Base-by-base conservation (phyloP, 1,139 yeast species). In the Pichia sp. region DNA sequence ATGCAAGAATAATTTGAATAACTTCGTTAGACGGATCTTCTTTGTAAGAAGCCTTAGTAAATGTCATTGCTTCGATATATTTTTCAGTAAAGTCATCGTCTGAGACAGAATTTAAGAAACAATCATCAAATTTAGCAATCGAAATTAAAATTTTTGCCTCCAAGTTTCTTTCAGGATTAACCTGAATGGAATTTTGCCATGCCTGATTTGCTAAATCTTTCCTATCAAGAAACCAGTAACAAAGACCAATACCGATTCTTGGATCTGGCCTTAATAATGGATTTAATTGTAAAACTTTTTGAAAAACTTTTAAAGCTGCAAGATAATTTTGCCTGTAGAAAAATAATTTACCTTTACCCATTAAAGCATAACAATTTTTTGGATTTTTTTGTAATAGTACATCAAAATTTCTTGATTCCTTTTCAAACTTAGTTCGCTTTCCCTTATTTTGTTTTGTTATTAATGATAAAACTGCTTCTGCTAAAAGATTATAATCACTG, bases 161-260 rank as follows among this genome's bases (percentile, higher is more conserved):
- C n/a, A 73, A 63, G 56, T 81, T 80, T 25, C 68, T 62, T 10
- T 56, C 59, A 4, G 84, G 79, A 54, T 86, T 78, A 45, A 90
- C 67, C 61, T 84, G 86, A 41, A 83, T 68, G 1, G 88, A 74
- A 59, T 97, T 77, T 56, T 79, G 76, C 97, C 97, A 94, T 0
- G 97, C 83, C 43, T 71, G 72, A 8, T 76, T 63, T 0, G 98
- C 97, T 73, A 88, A 78, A 43, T 76, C 75, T 55, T 79, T 78
- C 63, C 88, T 96, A 48, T 83, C 84, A 52, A 92, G 71, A 53
- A 81, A 79, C 97, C 97, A 92, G 63, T 83, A 90, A 66, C 97
- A 90, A 58, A 92, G 72, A 39, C 98, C 99, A 56, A 92, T 82
- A 29, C 98, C 99, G 51, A 92, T 76, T 67, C 99, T 75, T 27